These are phyloP conservation scores for Colletotrichum tropicicola DNA, from an alignment of 2,329 filamentous ascomycete species.

Conservation along the genomic window DNA sequence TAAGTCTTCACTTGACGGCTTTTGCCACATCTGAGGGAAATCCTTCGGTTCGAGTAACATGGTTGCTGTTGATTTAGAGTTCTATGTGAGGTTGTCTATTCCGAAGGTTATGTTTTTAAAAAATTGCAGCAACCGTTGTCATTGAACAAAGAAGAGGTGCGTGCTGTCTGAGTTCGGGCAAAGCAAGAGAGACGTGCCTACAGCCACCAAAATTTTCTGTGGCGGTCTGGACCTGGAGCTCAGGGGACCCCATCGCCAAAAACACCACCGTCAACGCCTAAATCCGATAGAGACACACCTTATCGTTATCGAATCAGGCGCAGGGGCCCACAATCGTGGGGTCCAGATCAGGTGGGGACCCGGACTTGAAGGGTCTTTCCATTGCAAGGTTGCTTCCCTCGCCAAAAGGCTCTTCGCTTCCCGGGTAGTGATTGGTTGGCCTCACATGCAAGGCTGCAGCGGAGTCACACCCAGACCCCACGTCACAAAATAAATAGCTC, in stretches of 20 bases:
- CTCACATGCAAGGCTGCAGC: slow-evolving; percentile 30
- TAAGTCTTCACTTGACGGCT: slow-evolving; percentile 72
- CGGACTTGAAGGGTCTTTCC: slow-evolving; percentile 6
- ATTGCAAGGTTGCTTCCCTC: too few species aligned
- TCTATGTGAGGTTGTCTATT: slow-evolving; percentile 17
- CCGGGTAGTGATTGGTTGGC: slow-evolving; percentile 24
- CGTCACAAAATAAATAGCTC: slow-evolving; percentile 20
- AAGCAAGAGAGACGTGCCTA: background rate
- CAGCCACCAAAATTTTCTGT: slow-evolving; percentile 18
- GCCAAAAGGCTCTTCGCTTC: background rate
- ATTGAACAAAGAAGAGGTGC: background rate
- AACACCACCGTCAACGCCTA: background rate
- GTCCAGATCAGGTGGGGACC: slow-evolving; percentile 26
- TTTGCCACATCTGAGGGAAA: slow-evolving; percentile 84
- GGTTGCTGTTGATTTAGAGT: slow-evolving; percentile 15
- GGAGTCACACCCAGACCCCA: slow-evolving; percentile 22
- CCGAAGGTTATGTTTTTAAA: background rate
- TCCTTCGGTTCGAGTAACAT: slow-evolving; percentile 58
- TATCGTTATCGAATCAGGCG: slow-evolving; percentile 14
- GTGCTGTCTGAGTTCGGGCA: background rate
- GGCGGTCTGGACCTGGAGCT: slow-evolving; percentile 23
- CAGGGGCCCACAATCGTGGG: background rate
- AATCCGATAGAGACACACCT: slow-evolving; percentile 5
- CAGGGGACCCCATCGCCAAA: slow-evolving; percentile 26
- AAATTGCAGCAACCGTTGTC: background rate